Evolutionary conservation across 1,284 basidiomycete genomes (phyloP).

Genomic region (Neolentinus lepideus): DNA sequence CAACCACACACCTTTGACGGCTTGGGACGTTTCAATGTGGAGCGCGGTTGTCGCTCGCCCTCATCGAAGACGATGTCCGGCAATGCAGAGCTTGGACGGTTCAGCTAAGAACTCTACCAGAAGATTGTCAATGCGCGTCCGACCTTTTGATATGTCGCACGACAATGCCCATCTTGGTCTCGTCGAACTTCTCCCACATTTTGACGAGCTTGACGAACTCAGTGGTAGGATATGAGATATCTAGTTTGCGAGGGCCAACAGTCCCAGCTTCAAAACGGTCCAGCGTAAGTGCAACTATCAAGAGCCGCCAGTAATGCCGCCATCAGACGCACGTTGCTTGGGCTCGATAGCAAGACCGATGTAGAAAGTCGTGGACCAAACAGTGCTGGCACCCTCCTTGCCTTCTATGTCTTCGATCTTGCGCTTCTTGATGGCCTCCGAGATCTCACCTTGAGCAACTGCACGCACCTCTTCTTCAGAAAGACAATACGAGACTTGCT

Average conservation of each 20-base stretch:
- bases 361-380: slow-evolving; percentile 94
- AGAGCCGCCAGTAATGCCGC: slow-evolving; percentile 3
- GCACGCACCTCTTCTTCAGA: slow-evolving; percentile 82
- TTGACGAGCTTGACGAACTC: slow-evolving; percentile 96
- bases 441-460: slow-evolving; percentile 87
- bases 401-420: slow-evolving; percentile 78
- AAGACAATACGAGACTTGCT: slow-evolving; percentile 79
- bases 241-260: slow-evolving; percentile 74
- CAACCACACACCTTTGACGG: slow-evolving; percentile 59
- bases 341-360: slow-evolving; percentile 93
- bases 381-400: slow-evolving; percentile 69
- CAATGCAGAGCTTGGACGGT: slow-evolving; percentile 46
- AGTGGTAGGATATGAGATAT: slow-evolving; percentile 95
- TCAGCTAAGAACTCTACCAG: slow-evolving; percentile 8
- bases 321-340: slow-evolving; percentile 65
- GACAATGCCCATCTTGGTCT: slow-evolving; percentile 89
- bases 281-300: slow-evolving; percentile 9
- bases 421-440: slow-evolving; percentile 63
- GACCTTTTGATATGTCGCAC: slow-evolving; percentile 93
- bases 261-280: slow-evolving; percentile 44
- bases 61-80: slow-evolving; percentile 83
- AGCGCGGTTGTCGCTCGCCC: slow-evolving; percentile 67
- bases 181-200: slow-evolving; percentile 94
- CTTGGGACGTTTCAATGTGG: slow-evolving; percentile 60
- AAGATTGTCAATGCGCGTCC: slow-evolving; percentile 17